phyloP scores from a whole-genome alignment of 371 early-diverging fungal genomes.

The Apophysomyces elegans region DNA sequence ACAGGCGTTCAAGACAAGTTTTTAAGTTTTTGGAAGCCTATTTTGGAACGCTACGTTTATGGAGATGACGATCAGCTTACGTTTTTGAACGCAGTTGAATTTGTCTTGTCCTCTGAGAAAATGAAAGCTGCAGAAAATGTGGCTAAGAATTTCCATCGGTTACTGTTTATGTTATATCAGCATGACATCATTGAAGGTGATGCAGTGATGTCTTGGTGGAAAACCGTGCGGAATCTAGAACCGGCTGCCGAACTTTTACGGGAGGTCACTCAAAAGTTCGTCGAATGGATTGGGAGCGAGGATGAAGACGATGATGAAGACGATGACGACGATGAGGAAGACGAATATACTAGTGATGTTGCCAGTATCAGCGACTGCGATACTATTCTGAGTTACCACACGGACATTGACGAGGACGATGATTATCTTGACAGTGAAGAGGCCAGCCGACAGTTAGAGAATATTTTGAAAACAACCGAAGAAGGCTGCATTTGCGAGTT shows the following conservation, averaged over 20 bases:
- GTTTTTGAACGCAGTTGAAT: conserved; percentile 39
- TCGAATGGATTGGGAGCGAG: conserved; percentile 31
- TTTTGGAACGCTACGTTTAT: conserved; percentile 36
- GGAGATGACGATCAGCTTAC: conserved; percentile 33
- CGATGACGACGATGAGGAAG: conserved; percentile 12
- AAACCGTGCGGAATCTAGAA: conserved; percentile 12
- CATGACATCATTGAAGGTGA: conserved; percentile 50
- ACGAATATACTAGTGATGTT: conserved; percentile 17
- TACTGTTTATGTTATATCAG: conserved; percentile 46
- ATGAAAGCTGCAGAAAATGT: conserved; percentile 18
- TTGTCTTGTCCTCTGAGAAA: not conserved
- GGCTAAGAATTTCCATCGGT: conserved; percentile 35
- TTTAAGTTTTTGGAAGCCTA: conserved; percentile 44
- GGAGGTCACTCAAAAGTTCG: conserved; percentile 28
- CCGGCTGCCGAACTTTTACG: conserved; percentile 20
- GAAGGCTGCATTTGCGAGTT: conserved; percentile 4
- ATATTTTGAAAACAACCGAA: not conserved
- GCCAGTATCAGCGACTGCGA: conserved; percentile 1
- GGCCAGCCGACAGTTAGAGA: not conserved
- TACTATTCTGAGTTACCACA: not conserved
- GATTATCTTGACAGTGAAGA: not conserved
- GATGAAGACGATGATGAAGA: conserved; percentile 25
- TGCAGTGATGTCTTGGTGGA: conserved; percentile 46
- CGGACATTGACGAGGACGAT: conserved; percentile 3
- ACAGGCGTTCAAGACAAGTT: conserved; percentile 37